phyloP scores from a whole-genome alignment of 805 yeast genomes.

The Wickerhamiella hasegawae region DNA sequence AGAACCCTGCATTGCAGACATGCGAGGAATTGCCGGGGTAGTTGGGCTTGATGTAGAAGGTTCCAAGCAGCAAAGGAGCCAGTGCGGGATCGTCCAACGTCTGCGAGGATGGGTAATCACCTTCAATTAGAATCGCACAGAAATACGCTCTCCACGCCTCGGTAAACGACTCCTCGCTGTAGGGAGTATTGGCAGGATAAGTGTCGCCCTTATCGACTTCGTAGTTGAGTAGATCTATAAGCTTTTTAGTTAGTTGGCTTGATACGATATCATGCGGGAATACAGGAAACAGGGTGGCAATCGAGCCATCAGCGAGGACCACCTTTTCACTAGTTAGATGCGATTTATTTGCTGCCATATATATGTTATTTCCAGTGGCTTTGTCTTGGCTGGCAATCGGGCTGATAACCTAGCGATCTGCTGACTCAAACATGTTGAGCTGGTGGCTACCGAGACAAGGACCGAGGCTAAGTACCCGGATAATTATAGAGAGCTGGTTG shows the following conservation, averaged over 20 bases:
- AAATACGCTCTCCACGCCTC: slow-evolving; percentile 55
- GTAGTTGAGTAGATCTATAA: slow-evolving; percentile 39
- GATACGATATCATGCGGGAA: slow-evolving; percentile 37
- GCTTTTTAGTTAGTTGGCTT: slow-evolving; percentile 27
- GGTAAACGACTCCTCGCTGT: slow-evolving; percentile 34
- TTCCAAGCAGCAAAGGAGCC: slow-evolving; percentile 49
- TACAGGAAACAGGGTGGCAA: slow-evolving; percentile 48
- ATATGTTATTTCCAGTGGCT: too few species aligned
- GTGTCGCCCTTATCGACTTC: slow-evolving; percentile 63
- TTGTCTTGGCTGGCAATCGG: too few species aligned
- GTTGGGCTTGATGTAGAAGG: slow-evolving; percentile 74
- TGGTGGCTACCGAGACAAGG: too few species aligned
- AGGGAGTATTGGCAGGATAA: slow-evolving; percentile 37
- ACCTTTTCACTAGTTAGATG: too few species aligned
- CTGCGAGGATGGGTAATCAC: too few species aligned
- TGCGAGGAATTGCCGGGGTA: slow-evolving; percentile 75
- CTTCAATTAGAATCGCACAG: slow-evolving; percentile 43
- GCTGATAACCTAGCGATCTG: too few species aligned
- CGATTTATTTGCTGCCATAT: too few species aligned
- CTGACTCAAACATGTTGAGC: too few species aligned
- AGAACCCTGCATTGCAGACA: slow-evolving; percentile 75
- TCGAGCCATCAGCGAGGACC: slow-evolving; percentile 18
- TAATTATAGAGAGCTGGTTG: too few species aligned
- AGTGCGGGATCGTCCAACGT: slow-evolving; percentile 16
- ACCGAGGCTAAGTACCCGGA: too few species aligned